Percentiles rank a stretch among this genome's conserved stretches.
Conservation (phyloP, 2,329 filamentous ascomycete genomes). For the Cyphellophora attinorum region DNA sequence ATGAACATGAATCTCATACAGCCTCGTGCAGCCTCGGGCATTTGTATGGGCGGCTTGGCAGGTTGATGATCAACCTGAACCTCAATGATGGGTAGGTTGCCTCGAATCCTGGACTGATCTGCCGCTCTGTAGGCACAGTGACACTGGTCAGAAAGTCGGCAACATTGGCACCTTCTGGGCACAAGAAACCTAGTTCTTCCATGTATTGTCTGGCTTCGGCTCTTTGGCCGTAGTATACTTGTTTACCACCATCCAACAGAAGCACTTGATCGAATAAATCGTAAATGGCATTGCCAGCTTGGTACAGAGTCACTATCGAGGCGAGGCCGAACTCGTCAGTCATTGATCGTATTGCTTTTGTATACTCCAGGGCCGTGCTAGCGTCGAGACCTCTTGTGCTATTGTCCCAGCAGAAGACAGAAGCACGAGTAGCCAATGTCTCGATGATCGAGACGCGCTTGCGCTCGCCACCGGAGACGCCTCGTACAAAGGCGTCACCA, state of each 20-base stretch:
- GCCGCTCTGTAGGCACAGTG: constrained; percentile 35
- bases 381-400: constrained; percentile 65
- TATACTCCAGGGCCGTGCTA: constrained; percentile 64
- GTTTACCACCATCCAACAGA: constrained; percentile 58
- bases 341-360: constrained; percentile 54
- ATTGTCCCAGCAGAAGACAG: constrained; percentile 67
- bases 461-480: constrained; percentile 60
- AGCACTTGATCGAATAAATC: constrained; percentile 59
- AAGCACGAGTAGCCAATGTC: constrained; percentile 57
- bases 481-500: constrained; percentile 64
- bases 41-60: too few species aligned
- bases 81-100: too few species aligned
- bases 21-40: too few species aligned
- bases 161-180: constrained; percentile 61
- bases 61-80: too few species aligned
- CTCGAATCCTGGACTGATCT: too few species aligned
- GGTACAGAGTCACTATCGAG: constrained; percentile 61
- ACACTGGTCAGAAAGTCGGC: constrained; percentile 72
- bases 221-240: constrained; percentile 61
- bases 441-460: constrained; percentile 53
- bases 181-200: constrained; percentile 60
- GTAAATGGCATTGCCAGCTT: constrained; percentile 47
- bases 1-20: too few species aligned
- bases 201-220: constrained; percentile 60
- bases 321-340: constrained; percentile 56